Base-by-base conservation (phyloP, 805 yeast genomes). In the Jamesozyma jinghongensis region DNA sequence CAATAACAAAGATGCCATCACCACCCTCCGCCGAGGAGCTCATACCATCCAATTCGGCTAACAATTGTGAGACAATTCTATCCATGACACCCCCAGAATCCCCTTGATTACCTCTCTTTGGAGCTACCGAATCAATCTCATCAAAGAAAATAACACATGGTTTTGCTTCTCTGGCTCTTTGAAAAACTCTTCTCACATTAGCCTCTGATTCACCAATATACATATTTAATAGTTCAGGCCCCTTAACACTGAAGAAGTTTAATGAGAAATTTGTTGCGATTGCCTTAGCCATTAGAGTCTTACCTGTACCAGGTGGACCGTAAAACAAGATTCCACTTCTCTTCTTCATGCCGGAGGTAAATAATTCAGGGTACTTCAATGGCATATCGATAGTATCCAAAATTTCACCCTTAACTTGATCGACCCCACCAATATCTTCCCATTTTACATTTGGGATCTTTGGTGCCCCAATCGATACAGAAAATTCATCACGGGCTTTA, bases 31-130 rank as follows among this genome's bases (percentile, higher is more conserved):
- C 31, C 4, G 81, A 81, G 13, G 68, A 59, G 53, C 94, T 81
- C 97, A 90, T 90, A 19, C 97, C 97, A 58, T 92, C 98, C 34
- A 92, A 68, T 60, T 92, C 98, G 0, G 97, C 96, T 39, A 92
- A 68, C 31, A 92, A 66, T 61, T 92, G 98, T 0, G 97, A 88
- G 0, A 92, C 98, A 48, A 92, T 92, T 61, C 98, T 75, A 59
- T 92, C 98, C 98, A 92, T 92, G 2, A 92, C 97, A 50, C 97
- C 98, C 14, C 97, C 97, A 2, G 97, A 87, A 62, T 92, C 98
- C 19, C 98, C 97, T 57, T 92, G 97, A 59, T 90, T 88, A 22
- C 98, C 98, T 68, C 97, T 79, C 60, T 92, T 90, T 2, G 97
- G 97, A 0, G 98, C 98, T 1, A 92, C 97, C 1, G 97, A 87